Base-by-base conservation (phyloP, 257 asterid genomes). In the Lantana camara region DNA sequence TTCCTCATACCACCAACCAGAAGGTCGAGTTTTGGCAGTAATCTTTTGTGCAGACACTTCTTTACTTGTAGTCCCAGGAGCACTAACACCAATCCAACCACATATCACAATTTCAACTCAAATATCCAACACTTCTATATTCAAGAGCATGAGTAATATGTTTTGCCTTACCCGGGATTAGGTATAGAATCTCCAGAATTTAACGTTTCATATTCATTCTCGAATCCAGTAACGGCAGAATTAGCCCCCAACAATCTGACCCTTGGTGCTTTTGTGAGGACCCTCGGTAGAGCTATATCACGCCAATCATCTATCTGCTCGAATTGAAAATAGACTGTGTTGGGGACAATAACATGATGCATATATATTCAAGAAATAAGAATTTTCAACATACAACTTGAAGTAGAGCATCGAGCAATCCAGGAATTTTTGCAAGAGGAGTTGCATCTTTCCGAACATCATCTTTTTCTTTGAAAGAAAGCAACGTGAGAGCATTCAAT, bases 281-380 rank as follows among this genome's bases (percentile, higher is more conserved):
- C 91, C 80, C 92, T 86, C 17, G 99, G 96, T 45, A 94, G 73
- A 60, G 95, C 85, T 67, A 94, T 86, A 72, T 94, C 98, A 47
- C 96, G 98, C 99, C 98, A 94, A 57, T 94, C 99, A 82, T 94
- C 98, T 41, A 94, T 88, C 97, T 94, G 90, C 63, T 47, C 69
- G 11, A 69, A 73, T 78, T 46, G 50, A 46, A 64, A 64, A 49
- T 56, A 55, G 5, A 47, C 23, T 17, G 9, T 42, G 50, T 68
- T 59, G 48, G 11, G 52, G 30, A 30, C 14, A 52, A 3, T 9
- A n/a, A 27, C 44, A 27, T 12, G 19, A 20, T 37, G 63, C 6
- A 41, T 35, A 37, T 19, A 64, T 42, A 34, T 27, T 52, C 38
- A 65, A 53, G 8, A 46, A 6, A 50, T 23, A 45, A 55, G 29